Percentiles rank a stretch among this genome's conserved stretches.
Conservation (phyloP, 2,329 filamentous ascomycete species). For the Botryotinia narcissicola region DNA sequence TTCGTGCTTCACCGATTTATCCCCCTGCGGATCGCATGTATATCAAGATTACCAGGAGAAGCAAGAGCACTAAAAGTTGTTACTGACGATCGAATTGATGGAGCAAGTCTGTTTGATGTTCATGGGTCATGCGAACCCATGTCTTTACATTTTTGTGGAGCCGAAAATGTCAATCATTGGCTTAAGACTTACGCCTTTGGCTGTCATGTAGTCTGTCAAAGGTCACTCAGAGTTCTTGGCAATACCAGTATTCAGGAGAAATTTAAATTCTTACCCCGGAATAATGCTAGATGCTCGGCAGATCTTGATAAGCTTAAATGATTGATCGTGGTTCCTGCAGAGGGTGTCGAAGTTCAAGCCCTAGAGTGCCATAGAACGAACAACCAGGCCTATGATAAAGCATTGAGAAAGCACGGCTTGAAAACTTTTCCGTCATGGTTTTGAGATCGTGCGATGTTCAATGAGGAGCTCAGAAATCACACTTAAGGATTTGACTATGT, state of each 20-base stretch:
- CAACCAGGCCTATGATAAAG: not conserved
- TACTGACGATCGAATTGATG: not conserved
- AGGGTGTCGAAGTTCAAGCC: not conserved
- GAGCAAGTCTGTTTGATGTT: not conserved
- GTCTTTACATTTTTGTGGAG: not conserved
- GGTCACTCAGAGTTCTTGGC: not conserved
- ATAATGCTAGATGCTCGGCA: not conserved
- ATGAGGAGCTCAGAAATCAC: not conserved
- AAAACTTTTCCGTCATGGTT: not conserved
- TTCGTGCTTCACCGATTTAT: not conserved
- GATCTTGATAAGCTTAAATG: not conserved
- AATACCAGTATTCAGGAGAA: not conserved
- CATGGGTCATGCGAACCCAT: not conserved
- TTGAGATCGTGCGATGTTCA: not conserved
- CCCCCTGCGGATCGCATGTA: not conserved
- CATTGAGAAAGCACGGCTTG: not conserved
- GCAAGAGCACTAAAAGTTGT: not conserved
- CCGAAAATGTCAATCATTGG: not conserved
- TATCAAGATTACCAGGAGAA: not conserved
- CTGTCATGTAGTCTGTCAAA: not conserved
- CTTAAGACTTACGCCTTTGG: not conserved
- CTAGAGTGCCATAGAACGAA: not conserved
- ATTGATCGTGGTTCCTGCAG: not conserved
- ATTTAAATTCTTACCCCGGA: not conserved
- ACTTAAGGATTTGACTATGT: not conserved